phyloP scores from a whole-genome alignment of 768 basidiomycete genomes.

The Gymnopilus junonius region DNA sequence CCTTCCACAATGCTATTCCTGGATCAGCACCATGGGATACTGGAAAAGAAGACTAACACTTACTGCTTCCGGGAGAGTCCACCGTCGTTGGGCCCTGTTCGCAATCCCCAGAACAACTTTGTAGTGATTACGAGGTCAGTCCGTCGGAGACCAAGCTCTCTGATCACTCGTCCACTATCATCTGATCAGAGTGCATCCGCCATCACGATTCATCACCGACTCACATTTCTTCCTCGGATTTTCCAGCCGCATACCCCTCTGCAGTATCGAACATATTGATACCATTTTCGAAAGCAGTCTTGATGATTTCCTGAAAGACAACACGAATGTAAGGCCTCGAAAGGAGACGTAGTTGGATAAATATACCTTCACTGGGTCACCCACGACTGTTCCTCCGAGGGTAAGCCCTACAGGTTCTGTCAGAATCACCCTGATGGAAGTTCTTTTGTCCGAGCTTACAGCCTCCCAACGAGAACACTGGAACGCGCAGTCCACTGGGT shows the following conservation, averaged over 20 bases:
- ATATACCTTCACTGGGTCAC: conserved; percentile 67
- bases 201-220: conserved; percentile 11
- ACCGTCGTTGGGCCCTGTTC: conserved; percentile 56
- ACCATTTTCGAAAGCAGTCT: conserved; percentile 70
- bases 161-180: conserved; percentile 64
- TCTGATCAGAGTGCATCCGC: neutral
- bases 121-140: conserved; percentile 73
- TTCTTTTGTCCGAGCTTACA: conserved; percentile 40
- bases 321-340: neutral
- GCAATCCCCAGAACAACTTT: conserved; percentile 75
- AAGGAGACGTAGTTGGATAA: neutral
- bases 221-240: conserved; percentile 74
- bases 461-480: conserved; percentile 71
- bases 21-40: neutral
- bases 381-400: conserved; percentile 60
- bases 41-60: conserved; percentile 14
- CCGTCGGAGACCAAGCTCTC: conserved; percentile 68
- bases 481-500: conserved; percentile 64
- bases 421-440: neutral
- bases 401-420: conserved; percentile 46
- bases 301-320: conserved; percentile 64
- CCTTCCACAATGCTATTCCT: conserved; percentile 68
- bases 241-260: conserved; percentile 62
- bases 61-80: conserved; percentile 62
- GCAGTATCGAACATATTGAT: conserved; percentile 77